phyloP scores from a whole-genome alignment of 768 basidiomycete species.

The Boletus patriciae region DNA sequence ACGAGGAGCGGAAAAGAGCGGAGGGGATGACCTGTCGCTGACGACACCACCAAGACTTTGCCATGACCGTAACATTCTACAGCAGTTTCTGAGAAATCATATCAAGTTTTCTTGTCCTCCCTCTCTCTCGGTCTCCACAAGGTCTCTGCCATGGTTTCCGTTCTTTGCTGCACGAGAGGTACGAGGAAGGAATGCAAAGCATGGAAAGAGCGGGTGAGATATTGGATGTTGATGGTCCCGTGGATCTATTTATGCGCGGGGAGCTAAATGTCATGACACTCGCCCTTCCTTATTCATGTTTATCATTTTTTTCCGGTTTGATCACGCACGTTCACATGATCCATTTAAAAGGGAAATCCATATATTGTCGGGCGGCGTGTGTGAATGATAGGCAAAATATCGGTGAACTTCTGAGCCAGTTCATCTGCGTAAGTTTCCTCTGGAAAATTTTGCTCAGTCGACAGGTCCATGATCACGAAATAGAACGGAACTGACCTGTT shows the following conservation, averaged over 20 bases:
- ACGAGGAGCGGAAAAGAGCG: too few species aligned
- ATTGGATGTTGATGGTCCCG: too few species aligned
- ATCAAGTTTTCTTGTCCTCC: too few species aligned
- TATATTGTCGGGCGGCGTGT: neutral
- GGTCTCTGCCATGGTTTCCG: too few species aligned
- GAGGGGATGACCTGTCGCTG: too few species aligned
- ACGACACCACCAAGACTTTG: too few species aligned
- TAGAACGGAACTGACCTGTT: constrained; percentile 59
- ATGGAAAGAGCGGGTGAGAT: too few species aligned
- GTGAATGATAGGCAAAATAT: neutral
- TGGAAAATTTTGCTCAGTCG: constrained; percentile 14
- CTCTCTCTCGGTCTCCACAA: too few species aligned
- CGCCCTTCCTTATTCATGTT: neutral
- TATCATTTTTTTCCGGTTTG: neutral
- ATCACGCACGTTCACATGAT: neutral
- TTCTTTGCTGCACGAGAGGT: too few species aligned
- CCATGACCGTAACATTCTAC: too few species aligned
- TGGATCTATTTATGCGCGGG: neutral
- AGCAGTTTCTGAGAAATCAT: too few species aligned
- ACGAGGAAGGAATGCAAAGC: too few species aligned
- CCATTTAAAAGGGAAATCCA: neutral
- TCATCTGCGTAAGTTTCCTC: constrained; percentile 25
- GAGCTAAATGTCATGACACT: neutral
- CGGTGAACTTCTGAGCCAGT: neutral
- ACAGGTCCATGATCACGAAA: neutral